Evolutionary conservation across 495 filamentous ascomycete genomes (phyloP).

Genomic region (Pseudoneurospora amorphoporcata): DNA sequence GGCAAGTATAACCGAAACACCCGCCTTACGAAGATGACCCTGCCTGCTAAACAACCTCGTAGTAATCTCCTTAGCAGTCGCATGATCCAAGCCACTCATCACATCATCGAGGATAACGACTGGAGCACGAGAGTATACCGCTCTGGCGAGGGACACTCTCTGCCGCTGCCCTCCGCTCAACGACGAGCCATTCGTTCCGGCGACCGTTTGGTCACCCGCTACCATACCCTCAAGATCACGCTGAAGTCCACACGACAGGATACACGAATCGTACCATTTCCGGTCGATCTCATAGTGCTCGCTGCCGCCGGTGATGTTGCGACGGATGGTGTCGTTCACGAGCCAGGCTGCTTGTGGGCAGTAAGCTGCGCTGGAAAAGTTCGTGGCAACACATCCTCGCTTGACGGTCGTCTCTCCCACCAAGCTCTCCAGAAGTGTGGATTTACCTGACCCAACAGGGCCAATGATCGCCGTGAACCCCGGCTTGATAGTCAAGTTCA

Average conservation of each 20-base stretch:
- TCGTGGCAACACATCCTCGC: slow-evolving; percentile 21
- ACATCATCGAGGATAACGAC: slow-evolving; percentile 36
- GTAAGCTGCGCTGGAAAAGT: slow-evolving; percentile 21
- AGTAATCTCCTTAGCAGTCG: slow-evolving; percentile 53
- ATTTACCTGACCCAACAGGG: slow-evolving; percentile 33
- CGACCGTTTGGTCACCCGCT: slow-evolving; percentile 44
- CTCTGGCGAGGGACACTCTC: slow-evolving; percentile 34
- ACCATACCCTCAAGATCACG: slow-evolving; percentile 39
- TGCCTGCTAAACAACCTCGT: slow-evolving; percentile 34
- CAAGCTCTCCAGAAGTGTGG: slow-evolving; percentile 27
- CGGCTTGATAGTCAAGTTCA: neutral
- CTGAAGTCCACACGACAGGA: slow-evolving; percentile 48
- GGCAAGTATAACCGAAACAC: slow-evolving; percentile 17
- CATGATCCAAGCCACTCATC: slow-evolving; percentile 51
- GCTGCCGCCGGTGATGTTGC: slow-evolving; percentile 28
- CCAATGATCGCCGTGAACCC: slow-evolving; percentile 25
- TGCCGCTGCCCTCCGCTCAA: slow-evolving; percentile 61
- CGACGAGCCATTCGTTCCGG: slow-evolving; percentile 54
- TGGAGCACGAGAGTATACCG: slow-evolving; percentile 21
- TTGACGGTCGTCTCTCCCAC: slow-evolving; percentile 27
- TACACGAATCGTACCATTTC: slow-evolving; percentile 47
- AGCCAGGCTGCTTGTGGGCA: slow-evolving; percentile 36
- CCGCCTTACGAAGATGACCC: slow-evolving; percentile 16
- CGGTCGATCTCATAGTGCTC: slow-evolving; percentile 34
- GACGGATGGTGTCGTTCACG: slow-evolving; percentile 29